These are phyloP conservation scores for Astragalus membranaceus DNA, from an alignment of 306 rosid species.

Conservation along the genomic window DNA sequence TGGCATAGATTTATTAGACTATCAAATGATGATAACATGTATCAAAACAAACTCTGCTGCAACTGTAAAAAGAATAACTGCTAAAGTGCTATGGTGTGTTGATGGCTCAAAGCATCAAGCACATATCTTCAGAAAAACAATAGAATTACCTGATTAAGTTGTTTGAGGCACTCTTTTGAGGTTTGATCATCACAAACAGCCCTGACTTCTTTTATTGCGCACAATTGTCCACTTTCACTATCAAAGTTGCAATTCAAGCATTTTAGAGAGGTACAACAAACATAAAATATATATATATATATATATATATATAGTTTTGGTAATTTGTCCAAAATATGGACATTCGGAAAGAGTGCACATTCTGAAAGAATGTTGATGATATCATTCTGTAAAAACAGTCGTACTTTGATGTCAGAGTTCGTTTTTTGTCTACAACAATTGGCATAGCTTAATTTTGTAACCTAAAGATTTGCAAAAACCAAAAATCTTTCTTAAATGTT, in stretches of 20 bases:
- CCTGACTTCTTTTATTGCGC: constrained; percentile 97
- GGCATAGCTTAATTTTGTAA: not conserved
- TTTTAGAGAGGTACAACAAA: constrained; percentile 31
- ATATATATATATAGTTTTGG: constrained; percentile 11
- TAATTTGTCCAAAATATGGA: constrained; percentile 12
- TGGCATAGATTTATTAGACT: constrained; percentile 2
- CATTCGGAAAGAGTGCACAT: constrained; percentile 1
- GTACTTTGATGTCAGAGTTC: not conserved
- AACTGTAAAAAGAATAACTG: not conserved
- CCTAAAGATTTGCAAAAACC: constrained; percentile 4
- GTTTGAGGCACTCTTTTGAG: constrained; percentile 90
- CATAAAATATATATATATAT: no score
- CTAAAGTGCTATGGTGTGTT: not conserved
- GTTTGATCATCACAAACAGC: constrained; percentile 73
- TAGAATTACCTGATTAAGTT: constrained; percentile 77
- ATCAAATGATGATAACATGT: no score
- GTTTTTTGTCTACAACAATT: not conserved
- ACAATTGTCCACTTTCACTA: constrained; percentile 93
- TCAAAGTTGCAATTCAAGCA: constrained; percentile 27
- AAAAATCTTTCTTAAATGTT: not conserved
- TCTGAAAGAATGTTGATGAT: not conserved
- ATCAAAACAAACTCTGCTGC: not conserved
- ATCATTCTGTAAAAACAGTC: constrained; percentile 14
- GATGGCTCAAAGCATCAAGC: constrained; percentile 12
- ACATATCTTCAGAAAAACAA: not conserved